Base-by-base conservation (phyloP, 768 basidiomycete species). In the Tricholoma matsutake region DNA sequence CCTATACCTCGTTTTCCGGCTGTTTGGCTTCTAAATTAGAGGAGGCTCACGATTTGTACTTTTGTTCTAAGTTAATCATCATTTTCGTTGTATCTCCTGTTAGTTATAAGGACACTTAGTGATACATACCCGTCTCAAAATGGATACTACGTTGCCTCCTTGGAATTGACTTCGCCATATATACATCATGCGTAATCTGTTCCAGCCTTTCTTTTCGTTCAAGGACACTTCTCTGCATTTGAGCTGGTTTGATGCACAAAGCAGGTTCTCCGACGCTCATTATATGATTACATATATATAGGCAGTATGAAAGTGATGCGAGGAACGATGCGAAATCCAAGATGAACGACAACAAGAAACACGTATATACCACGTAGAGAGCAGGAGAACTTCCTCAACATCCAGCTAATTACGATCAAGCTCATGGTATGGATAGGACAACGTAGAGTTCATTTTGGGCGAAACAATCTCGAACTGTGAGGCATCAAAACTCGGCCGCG, bases 1-100 rank as follows among this genome's bases (percentile, higher is more conserved):
- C 55, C 66, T 93, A 49, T 96, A 94, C 73, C 83, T 96, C 58
- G 67, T 94, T 59, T 82, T 95, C 72, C 83, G 89, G 65, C 76
- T 92, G 52, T 79, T 88, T 65, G 89, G 91, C 39, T 74, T 78
- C 61, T 89, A 76, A 25, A 79, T 37, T 31, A 25, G 29, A 28
- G 32, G 29, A 28, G 32, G 31, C 22, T 49, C 20, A 6, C 20
- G 22, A 29, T 35, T 2, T 39, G 28, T 32, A 14, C 37, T 39
- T 14, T 41, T 34, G 20, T 18, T 22, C 31, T 6, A 32, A 54
- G 14, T 54, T 37, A 28, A 43, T 58, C 34, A 31, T 59, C 8
- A 49, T 13, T 25, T 47, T 63, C 32, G n/a, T 34, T 56, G 37
- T 53, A 53, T 57, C 11, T 59, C 14, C 14, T 55, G 39, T 49